Evolutionary conservation across 148 eudicot species (phyloP), one percentile per base, ranked within the genome.

Genomic region (Rhododendron simsii): DNA sequence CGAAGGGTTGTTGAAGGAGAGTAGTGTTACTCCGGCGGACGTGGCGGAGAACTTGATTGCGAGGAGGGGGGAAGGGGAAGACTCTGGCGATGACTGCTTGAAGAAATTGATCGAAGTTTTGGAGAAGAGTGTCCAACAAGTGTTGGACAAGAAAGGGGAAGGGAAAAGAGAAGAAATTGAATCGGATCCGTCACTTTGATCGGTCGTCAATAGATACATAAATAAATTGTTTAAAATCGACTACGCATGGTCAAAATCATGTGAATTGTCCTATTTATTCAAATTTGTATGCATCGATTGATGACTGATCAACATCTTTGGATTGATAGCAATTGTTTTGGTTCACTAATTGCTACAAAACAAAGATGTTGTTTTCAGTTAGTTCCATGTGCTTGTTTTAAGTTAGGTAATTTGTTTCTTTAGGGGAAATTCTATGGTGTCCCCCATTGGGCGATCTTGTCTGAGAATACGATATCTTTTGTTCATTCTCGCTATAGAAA

Each of bases 1-100:
- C 57, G 21, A 81, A 41, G 20, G 21, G 23, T n/a, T 93, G 80
- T 59, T 93, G 87, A 86, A 44, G 44, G 92, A 93, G 65, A 83
- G 84, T 2, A 86, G 90, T 2, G 87, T 89, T 71, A 88, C 92
- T 44, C 95, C 93, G 3, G 93, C 95, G 39, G 93, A 93, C 81
- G 93, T 91, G 79, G 93, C 93, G 0, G 93, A 93, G 86, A 90
- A 93, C 82, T 41, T 93, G 69, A 91, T 93, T 92, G 67, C 55
- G 20, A 30, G 8, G 20, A 71, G 8, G 8, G 76, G 39, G 76
- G 15, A 15, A 12, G 39, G 20, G 39, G 41, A 28, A 14, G 76
- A 33, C 0, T 14, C 3, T 5, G 41, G 37, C 0, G 76, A 71
- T 0, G 39, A 71, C 2, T 71, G 76, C 41, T 33, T 71, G 41